Evolutionary conservation across 148 eudicot species (phyloP).

Genomic region (Agrostemma githago): DNA sequence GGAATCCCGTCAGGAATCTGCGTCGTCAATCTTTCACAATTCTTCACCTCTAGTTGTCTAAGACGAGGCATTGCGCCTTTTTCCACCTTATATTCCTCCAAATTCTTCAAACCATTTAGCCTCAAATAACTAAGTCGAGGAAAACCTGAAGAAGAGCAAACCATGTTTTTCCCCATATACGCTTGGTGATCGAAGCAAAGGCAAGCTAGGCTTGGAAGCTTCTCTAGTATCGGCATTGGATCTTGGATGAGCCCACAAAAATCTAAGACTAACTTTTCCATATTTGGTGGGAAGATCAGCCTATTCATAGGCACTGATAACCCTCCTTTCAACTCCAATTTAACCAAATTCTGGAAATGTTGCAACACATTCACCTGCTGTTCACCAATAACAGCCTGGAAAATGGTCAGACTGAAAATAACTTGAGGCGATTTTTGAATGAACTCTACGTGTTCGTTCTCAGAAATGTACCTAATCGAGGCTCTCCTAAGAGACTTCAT

Average conservation of each 20-base stretch:
- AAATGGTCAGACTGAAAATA: conserved; percentile 19
- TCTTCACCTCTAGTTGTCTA: conserved; percentile 11
- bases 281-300: conserved; percentile 21
- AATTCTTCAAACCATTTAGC: conserved; percentile 26
- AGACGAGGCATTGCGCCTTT: conserved; percentile 25
- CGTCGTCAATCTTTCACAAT: conserved; percentile 23
- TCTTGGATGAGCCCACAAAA: conserved; percentile 28
- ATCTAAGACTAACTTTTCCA: conserved; percentile 23
- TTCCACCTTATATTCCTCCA: conserved; percentile 20
- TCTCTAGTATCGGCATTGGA: conserved; percentile 38
- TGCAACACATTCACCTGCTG: conserved; percentile 23
- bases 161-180: conserved; percentile 31
- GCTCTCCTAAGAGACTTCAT: conserved; percentile 30
- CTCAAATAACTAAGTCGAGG: conserved; percentile 29
- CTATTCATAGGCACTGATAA: conserved; percentile 7
- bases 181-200: conserved; percentile 29
- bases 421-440: conserved; percentile 23
- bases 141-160: conserved; percentile 36
- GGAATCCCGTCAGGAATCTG: conserved; percentile 21
- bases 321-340: conserved; percentile 25
- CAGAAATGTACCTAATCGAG: conserved; percentile 20
- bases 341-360: conserved; percentile 24
- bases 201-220: conserved; percentile 28
- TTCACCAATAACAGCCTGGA: conserved; percentile 20
- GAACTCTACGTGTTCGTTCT: conserved; percentile 25